These are phyloP conservation scores for Papiliotrema fonsecae DNA, from an alignment of 1,284 basidiomycete species.

Conservation along the genomic window DNA sequence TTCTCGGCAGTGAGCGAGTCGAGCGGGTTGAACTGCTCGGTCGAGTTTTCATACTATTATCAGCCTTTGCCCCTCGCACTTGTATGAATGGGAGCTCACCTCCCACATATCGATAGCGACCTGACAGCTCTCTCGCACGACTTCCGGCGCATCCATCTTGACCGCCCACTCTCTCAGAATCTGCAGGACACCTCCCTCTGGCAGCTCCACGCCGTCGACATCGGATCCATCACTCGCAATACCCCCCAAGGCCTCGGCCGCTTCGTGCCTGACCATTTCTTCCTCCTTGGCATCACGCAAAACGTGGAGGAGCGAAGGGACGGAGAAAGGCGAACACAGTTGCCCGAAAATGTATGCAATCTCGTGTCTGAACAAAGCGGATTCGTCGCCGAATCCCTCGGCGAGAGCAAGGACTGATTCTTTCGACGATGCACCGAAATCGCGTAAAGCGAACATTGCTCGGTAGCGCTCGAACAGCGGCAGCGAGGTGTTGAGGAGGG, in stretches of 20 bases:
- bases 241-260: slow-evolving; percentile 94
- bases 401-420: slow-evolving; percentile 85
- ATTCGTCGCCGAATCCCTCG: slow-evolving; percentile 77
- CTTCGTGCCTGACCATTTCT: slow-evolving; percentile 98
- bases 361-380: slow-evolving; percentile 92
- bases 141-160: slow-evolving; percentile 71
- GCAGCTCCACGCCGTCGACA: slow-evolving; percentile 18
- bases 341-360: slow-evolving; percentile 98
- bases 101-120: slow-evolving; percentile 98
- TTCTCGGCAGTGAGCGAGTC: slow-evolving; percentile 50
- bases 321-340: slow-evolving; percentile 80
- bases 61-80: not conserved
- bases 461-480: slow-evolving; percentile 92
- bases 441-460: slow-evolving; percentile 96
- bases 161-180: slow-evolving; percentile 81
- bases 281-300: slow-evolving; percentile 70
- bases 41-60: slow-evolving; percentile 77
- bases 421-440: slow-evolving; percentile 62
- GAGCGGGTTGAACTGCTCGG: slow-evolving; percentile 76
- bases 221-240: slow-evolving; percentile 74
- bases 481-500: slow-evolving; percentile 64
- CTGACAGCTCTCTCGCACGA: slow-evolving; percentile 93
- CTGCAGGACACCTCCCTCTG: slow-evolving; percentile 62
- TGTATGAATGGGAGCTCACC: slow-evolving; percentile 48
- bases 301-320: slow-evolving; percentile 76